Evolutionary conservation across 352 stramenopile species (phyloP).

Genomic region (Phytophthora sojae): DNA sequence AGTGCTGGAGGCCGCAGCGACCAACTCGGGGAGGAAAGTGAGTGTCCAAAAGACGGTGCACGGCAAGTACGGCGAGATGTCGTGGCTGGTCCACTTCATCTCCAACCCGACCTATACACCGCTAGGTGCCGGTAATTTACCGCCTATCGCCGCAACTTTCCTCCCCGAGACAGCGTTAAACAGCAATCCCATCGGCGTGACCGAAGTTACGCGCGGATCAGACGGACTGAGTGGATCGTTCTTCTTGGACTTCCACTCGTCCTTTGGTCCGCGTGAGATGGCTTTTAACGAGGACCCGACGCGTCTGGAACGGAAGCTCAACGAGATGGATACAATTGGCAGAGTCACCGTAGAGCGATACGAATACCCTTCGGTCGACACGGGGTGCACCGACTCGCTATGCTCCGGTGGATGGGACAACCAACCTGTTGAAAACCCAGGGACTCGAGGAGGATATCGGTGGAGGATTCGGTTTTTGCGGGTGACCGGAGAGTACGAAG

Average conservation of each 20-base stretch:
- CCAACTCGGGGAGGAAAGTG: constrained; percentile 74
- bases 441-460: constrained; percentile 82
- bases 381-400: constrained; percentile 51
- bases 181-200: constrained; percentile 70
- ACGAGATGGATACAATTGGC: constrained; percentile 96
- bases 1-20: constrained; percentile 63
- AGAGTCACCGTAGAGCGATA: constrained; percentile 90
- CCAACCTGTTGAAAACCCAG: constrained; percentile 67
- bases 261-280: constrained; percentile 76
- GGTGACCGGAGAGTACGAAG: constrained; percentile 73
- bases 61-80: constrained; percentile 95
- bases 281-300: constrained; percentile 88
- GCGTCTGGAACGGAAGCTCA: constrained; percentile 91
- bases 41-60: constrained; percentile 90
- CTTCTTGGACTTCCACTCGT: constrained; percentile 87
- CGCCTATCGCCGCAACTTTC: constrained; percentile 62
- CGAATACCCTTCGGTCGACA: constrained; percentile 82
- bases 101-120: constrained; percentile 91
- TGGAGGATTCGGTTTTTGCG: constrained; percentile 81
- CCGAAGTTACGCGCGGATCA: constrained; percentile 89
- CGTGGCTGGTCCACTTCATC: constrained; percentile 95
- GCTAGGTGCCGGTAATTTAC: constrained; percentile 91
- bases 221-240: constrained; percentile 91
- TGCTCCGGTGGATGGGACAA: constrained; percentile 94
- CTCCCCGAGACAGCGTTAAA: constrained; percentile 16